Conservation (phyloP, 352 stramenopile genomes). For the Thraustotheca clavata region DNA sequence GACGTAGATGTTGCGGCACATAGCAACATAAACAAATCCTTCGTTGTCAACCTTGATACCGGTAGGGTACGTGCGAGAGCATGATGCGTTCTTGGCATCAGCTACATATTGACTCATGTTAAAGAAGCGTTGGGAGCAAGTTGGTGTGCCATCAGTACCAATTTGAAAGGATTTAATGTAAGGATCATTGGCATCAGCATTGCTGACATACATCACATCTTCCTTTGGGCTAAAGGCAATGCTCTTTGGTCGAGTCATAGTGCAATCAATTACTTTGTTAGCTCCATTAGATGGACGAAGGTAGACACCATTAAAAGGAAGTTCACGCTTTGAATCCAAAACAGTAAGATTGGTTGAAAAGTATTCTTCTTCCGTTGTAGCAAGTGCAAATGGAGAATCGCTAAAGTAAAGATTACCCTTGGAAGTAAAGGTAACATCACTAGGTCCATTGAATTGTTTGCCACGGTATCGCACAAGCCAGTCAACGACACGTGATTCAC, state of each 20-base stretch:
- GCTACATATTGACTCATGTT: constrained; percentile 67
- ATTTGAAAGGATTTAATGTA: constrained; percentile 70
- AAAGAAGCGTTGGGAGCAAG: constrained; percentile 54
- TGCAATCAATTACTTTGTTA: constrained; percentile 42
- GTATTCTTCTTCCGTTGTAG: constrained; percentile 39
- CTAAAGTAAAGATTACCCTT: constrained; percentile 72
- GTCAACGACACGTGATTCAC: constrained; percentile 66
- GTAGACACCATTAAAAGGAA: constrained; percentile 76
- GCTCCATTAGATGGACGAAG: constrained; percentile 39
- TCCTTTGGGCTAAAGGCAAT: constrained; percentile 66
- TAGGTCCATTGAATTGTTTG: constrained; percentile 71
- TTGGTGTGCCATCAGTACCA: constrained; percentile 39
- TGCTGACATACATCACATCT: constrained; percentile 72
- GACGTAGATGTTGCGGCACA: constrained; percentile 69
- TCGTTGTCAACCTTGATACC: constrained; percentile 67
- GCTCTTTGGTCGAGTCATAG: constrained; percentile 76
- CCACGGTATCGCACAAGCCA: constrained; percentile 61
- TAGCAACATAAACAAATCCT: constrained; percentile 66
- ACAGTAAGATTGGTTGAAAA: constrained; percentile 18
- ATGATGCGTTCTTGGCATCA: constrained; percentile 27
- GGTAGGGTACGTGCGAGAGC: constrained; percentile 31
- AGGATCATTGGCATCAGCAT: constrained; percentile 65
- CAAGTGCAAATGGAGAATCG: constrained; percentile 67
- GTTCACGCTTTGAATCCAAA: constrained; percentile 39
- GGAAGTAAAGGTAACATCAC: constrained; percentile 51